Evolutionary conservation across 2,329 filamentous ascomycete species (phyloP).

Genomic region (Keithomyces neogunnii): DNA sequence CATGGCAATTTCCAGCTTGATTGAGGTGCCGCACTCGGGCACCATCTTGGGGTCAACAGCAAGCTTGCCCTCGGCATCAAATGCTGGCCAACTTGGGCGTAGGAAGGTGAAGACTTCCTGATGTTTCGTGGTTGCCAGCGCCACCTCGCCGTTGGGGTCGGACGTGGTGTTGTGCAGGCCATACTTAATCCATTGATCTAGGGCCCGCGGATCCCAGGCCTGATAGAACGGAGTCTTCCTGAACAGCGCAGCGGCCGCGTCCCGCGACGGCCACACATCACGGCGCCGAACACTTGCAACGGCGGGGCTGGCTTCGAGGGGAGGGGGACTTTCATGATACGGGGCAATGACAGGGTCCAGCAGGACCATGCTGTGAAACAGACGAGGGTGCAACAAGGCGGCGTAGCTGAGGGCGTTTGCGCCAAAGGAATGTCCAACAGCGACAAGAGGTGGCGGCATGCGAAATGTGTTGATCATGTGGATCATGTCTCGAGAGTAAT

Average conservation of each 20-base stretch:
- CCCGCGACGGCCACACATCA: slow-evolving; percentile 73
- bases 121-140: slow-evolving; percentile 74
- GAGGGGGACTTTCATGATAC: slow-evolving; percentile 29
- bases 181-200: slow-evolving; percentile 53
- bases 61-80: slow-evolving; percentile 25
- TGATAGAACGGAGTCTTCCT: slow-evolving; percentile 61
- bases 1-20: slow-evolving; percentile 24
- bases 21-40: slow-evolving; percentile 36
- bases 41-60: slow-evolving; percentile 31
- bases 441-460: slow-evolving; percentile 69
- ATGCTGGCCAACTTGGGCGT: slow-evolving; percentile 46
- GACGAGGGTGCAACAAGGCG: slow-evolving; percentile 68
- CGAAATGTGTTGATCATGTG: slow-evolving; percentile 82
- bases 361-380: slow-evolving; percentile 66
- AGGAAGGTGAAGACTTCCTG: slow-evolving; percentile 71
- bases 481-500: slow-evolving; percentile 76
- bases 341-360: slow-evolving; percentile 74
- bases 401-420: slow-evolving; percentile 64
- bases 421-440: slow-evolving; percentile 85
- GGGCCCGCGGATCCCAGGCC: slow-evolving; percentile 71
- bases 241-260: slow-evolving; percentile 60
- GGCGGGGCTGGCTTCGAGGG: slow-evolving; percentile 32
- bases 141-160: slow-evolving; percentile 41
- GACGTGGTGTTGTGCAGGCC: slow-evolving; percentile 59
- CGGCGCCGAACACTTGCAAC: slow-evolving; percentile 61